Percentiles rank a stretch among this genome's conserved stretches.
Evolutionary conservation across 768 basidiomycete genomes (phyloP).

Genomic region (Macrolepiota albuminosa): DNA sequence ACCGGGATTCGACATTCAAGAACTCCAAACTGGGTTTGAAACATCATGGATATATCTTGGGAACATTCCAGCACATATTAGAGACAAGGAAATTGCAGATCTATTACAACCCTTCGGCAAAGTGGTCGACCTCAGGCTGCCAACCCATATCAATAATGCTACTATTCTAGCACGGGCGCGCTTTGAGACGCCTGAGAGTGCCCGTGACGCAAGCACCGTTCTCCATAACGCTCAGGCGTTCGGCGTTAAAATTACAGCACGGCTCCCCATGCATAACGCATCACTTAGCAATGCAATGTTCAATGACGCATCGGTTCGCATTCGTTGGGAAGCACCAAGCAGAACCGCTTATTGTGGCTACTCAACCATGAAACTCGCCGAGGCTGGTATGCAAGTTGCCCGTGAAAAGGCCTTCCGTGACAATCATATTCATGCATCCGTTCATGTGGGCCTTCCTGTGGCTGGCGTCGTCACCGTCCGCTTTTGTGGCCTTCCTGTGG

Average conservation of each 20-base stretch:
- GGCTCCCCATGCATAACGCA: conserved; percentile 39
- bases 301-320: conserved; percentile 48
- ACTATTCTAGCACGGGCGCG: conserved; percentile 36
- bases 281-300: conserved; percentile 32
- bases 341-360: conserved; percentile 64
- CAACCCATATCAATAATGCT: conserved; percentile 11
- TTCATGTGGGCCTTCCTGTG: conserved; percentile 55
- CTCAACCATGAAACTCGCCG: conserved; percentile 40
- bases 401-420: conserved; percentile 30
- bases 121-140: conserved; percentile 34
- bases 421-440: conserved; percentile 37
- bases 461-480: conserved; percentile 59
- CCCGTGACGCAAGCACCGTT: conserved; percentile 43
- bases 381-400: conserved; percentile 42
- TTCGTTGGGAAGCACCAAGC: conserved; percentile 57
- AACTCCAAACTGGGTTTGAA: conserved; percentile 65
- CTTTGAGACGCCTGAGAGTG: conserved; percentile 44
- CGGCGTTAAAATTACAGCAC: conserved; percentile 36
- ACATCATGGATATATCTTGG: conserved; percentile 54
- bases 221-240: conserved; percentile 45
- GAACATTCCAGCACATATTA: conserved; percentile 39
- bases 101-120: conserved; percentile 45
- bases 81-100: conserved; percentile 26
- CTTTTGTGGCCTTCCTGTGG: conserved; percentile 48
- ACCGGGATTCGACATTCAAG: conserved; percentile 54